Evolutionary conservation across 352 stramenopile species (phyloP).

Genomic region (Phytophthora sojae): DNA sequence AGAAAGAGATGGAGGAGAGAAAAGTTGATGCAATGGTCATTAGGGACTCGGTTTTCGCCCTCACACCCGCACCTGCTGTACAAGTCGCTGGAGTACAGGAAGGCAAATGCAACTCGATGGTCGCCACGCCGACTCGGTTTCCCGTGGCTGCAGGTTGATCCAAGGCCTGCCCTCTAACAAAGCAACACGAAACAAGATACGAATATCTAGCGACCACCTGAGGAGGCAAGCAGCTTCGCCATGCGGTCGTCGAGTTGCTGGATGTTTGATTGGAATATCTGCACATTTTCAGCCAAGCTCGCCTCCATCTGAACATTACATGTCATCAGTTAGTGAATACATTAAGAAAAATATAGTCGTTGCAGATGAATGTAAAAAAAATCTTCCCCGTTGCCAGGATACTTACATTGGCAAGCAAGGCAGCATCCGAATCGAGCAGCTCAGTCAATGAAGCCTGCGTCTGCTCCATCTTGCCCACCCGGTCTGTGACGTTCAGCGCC

Average conservation of each 20-base stretch:
- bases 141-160: slow-evolving; percentile 30
- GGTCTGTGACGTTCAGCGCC: slow-evolving; percentile 50
- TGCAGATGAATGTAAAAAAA: not conserved
- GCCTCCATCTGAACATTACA: slow-evolving; percentile 64
- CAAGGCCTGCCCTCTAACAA: slow-evolving; percentile 13
- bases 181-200: slow-evolving; percentile 19
- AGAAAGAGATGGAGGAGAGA: slow-evolving; percentile 34
- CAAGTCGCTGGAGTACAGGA: slow-evolving; percentile 40
- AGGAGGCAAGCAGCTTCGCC: slow-evolving; percentile 47
- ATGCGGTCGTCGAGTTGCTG: slow-evolving; percentile 80
- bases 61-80: slow-evolving; percentile 46
- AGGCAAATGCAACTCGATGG: slow-evolving; percentile 47
- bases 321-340: slow-evolving; percentile 20
- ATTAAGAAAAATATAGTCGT: not conserved
- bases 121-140: slow-evolving; percentile 24
- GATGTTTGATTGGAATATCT: slow-evolving; percentile 84
- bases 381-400: not conserved
- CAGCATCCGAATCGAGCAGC: slow-evolving; percentile 72
- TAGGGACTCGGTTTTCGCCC: slow-evolving; percentile 41
- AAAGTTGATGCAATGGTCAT: slow-evolving; percentile 40
- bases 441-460: slow-evolving; percentile 59
- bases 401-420: slow-evolving; percentile 77
- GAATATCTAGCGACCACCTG: slow-evolving; percentile 26
- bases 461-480: slow-evolving; percentile 71
- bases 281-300: slow-evolving; percentile 75